Evolutionary conservation across 176 grass and related monocot genomes (phyloP), one percentile per base, ranked within the genome.

Genomic region (Metroxylon sagu): DNA sequence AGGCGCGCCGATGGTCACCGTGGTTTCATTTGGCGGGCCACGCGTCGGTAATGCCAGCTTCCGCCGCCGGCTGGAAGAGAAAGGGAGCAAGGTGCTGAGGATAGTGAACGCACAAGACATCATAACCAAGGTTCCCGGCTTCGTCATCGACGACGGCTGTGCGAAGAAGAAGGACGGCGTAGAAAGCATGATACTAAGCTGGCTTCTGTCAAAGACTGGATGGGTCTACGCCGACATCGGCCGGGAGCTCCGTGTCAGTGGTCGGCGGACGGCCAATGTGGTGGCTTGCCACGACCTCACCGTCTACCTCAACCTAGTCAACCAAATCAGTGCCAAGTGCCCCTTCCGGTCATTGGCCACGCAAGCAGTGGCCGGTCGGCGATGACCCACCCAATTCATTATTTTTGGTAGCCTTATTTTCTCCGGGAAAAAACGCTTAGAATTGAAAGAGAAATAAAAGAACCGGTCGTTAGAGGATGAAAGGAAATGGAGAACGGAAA

Each of bases 141-240:
- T 87, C 26, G 29, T 52, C 0, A 59, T 51, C 5, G 74, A 80
- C 17, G 51, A 68, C 23, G 4, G 3, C 3, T 7, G 19, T 7
- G 28, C 4, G 3, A 25, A 52, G 3, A 62, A 50, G 0, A 51
- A 57, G 4, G 57, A 1, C 52, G 49, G 50, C 8, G 12, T 12
- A 43, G 35, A 43, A 21, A 27, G 14, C 52, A 26, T 16, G 51
- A 7, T 54, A 6, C 67, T 62, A 29, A 78, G 66, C 69, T 82
- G 84, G 75, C 52, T 82, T 27, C 35, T 31, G 17, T 19, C 78
- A 0, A 82, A 74, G 69, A 66, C 77, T 50, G 83, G 78, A 5
- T 86, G 78, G 83, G 78, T 15, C 48, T 87, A 82, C 66, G 54
- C 65, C 59, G 66, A 87, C 71, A 63, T 87, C 48, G 84, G 75